Conservation (phyloP, 2,329 filamentous ascomycete genomes). For the Diaporthe helianthi region DNA sequence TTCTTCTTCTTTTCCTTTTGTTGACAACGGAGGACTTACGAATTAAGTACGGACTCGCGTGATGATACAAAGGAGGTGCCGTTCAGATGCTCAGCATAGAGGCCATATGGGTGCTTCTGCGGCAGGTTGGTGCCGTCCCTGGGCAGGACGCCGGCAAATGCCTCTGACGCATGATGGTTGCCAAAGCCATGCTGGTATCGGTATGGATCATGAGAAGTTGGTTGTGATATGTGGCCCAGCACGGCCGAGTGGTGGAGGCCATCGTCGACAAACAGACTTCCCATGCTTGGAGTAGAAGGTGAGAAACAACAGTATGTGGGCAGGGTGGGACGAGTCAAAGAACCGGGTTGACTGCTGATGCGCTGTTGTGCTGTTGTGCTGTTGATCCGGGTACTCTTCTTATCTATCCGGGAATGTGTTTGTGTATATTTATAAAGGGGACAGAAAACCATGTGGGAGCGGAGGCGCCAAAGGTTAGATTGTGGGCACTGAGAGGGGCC, state of each 20-base stretch:
- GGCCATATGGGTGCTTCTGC: conserved; percentile 40
- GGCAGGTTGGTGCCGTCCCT: conserved; percentile 37
- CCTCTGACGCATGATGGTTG: conserved; percentile 31
- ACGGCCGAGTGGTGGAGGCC: conserved; percentile 29
- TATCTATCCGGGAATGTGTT: neutral
- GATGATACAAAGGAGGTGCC: conserved; percentile 41
- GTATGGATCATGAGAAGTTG: conserved; percentile 26
- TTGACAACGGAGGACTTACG: conserved; percentile 20
- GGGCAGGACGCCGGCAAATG: conserved; percentile 30
- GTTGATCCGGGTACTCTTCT: no score
- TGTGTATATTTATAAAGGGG: neutral
- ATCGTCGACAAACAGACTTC: conserved; percentile 29
- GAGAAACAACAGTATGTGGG: no score
- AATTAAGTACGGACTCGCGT: conserved; percentile 38
- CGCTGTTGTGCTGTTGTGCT: neutral
- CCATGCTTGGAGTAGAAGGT: conserved; percentile 12
- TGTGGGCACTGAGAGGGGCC: conserved; percentile 1
- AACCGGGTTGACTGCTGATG: neutral
- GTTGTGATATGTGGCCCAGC: conserved; percentile 25
- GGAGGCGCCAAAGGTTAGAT: neutral
- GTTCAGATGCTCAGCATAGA: conserved; percentile 43
- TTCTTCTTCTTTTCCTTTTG: no score
- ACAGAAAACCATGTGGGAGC: neutral
- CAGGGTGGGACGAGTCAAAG: neutral
- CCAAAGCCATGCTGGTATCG: conserved; percentile 31